Conservation (phyloP, 164 flowering plant species). For the Tetracentron sinense region DNA sequence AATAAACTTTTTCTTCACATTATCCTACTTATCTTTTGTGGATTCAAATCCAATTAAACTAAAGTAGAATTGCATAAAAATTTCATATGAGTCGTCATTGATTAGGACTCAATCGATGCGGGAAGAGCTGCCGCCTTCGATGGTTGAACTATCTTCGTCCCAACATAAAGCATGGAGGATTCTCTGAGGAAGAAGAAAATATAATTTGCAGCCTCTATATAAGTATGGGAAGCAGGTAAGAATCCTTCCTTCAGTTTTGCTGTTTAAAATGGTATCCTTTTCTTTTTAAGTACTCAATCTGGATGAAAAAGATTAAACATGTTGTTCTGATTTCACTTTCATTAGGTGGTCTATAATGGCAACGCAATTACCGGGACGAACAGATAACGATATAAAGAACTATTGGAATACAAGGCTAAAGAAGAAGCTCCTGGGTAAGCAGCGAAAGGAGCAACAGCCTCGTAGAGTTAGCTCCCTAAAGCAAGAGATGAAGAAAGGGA, state of each 20-base stretch:
- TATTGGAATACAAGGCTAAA: conserved; percentile 51
- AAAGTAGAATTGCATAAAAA: no score
- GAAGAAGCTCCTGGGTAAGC: conserved; percentile 39
- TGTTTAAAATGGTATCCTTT: no score
- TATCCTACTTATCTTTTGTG: no score
- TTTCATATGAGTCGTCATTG: not conserved
- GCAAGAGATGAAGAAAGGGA: conserved; percentile 19
- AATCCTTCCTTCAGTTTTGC: no score
- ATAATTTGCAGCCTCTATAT: conserved; percentile 27
- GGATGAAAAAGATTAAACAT: no score
- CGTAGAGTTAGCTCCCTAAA: conserved; percentile 12
- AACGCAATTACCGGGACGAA: conserved; percentile 43
- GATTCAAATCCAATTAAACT: no score
- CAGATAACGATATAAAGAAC: conserved; percentile 47
- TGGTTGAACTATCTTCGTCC: conserved; percentile 37
- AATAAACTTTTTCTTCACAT: not conserved
- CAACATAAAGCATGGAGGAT: conserved; percentile 30
- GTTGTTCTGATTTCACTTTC: not conserved
- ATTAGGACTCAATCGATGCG: conserved; percentile 18
- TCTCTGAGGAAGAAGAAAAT: conserved; percentile 29
- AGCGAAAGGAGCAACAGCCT: conserved; percentile 14
- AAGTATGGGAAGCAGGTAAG: conserved; percentile 32
- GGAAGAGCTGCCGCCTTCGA: conserved; percentile 29
- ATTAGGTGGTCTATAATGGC: conserved; percentile 45
- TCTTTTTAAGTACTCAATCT: no score